Base-by-base conservation (phyloP, 2,329 filamentous ascomycete species). In the Biscogniauxia sp. region DNA sequence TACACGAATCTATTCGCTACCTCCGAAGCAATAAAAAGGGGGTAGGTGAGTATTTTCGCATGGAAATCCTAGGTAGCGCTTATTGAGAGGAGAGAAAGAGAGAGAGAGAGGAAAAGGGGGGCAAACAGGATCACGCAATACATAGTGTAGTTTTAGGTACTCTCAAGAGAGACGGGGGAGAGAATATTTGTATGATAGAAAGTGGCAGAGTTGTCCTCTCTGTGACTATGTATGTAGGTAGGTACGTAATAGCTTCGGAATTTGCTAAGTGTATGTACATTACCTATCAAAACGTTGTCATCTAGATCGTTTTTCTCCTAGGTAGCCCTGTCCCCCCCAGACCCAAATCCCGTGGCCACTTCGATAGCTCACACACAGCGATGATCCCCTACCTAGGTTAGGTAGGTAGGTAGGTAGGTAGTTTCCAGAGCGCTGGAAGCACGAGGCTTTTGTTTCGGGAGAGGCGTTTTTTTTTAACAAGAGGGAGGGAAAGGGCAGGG, bases 381-480 rank as follows among this genome's bases (percentile, higher is more conserved):
- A 26, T 3, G 25, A 26, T 3, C 32, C 19, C 25, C 56, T 7
- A n/a, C n/a, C n/a, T n/a, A n/a, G n/a, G n/a, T n/a, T n/a, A n/a
- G n/a, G n/a, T n/a, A n/a, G n/a, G n/a, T n/a, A n/a, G n/a, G n/a
- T n/a, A n/a, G n/a, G n/a, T n/a, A n/a, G n/a, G n/a, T 7, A 32
- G 17, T 61, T 64, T 54, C 64, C 64, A 63, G 53, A 59, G 52
- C 55, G 56, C 62, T 58, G 62, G 64, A 64, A 59, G 57, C 62
- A 60, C 58, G 56, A 61, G 37, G 15, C 37, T 45, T 32, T 45
- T 45, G 15, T n/a, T 25, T 52, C 58, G 63, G 64, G 51, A 56
- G 56, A 28, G 53, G 54, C 53, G 56, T 32, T 45, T 37, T 37
- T 45, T 7, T 4, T 8, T 50, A 19, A 54, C 54, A 52, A 57